Conservation (phyloP, 257 asterid genomes). For the Forsythia suspensa region DNA sequence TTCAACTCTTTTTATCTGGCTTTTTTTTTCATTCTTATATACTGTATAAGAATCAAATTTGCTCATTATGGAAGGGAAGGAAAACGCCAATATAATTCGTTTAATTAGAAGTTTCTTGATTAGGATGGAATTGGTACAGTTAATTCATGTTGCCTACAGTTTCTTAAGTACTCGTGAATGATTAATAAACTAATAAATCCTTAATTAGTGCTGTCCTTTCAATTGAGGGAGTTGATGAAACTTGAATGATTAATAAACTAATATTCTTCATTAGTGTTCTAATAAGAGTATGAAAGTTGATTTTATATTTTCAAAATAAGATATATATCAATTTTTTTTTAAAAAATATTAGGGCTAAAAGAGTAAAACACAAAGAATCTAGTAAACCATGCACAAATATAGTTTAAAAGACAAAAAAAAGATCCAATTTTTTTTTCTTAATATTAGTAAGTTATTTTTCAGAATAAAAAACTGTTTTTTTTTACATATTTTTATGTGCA, state of each 20-base stretch:
- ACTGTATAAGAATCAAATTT: neutral
- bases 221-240: neutral
- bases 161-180: neutral
- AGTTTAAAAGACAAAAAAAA: neutral
- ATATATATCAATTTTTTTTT: too few species aligned
- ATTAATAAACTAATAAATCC: neutral
- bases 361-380: too few species aligned
- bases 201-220: neutral
- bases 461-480: too few species aligned
- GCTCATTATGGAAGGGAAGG: neutral
- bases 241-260: too few species aligned
- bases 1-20: too few species aligned
- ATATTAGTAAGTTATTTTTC: neutral
- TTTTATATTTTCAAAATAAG: too few species aligned
- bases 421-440: neutral
- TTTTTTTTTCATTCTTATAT: too few species aligned
- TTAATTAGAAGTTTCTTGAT: neutral
- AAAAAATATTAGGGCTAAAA: too few species aligned
- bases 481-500: neutral
- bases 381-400: too few species aligned
- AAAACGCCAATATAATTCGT: neutral
- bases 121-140: neutral
- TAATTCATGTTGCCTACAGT: neutral
- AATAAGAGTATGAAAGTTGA: too few species aligned
- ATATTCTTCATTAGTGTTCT: neutral